These are phyloP conservation scores for Trichosporon sp. DNA, from an alignment of 1,284 basidiomycete species.

Conservation along the genomic window DNA sequence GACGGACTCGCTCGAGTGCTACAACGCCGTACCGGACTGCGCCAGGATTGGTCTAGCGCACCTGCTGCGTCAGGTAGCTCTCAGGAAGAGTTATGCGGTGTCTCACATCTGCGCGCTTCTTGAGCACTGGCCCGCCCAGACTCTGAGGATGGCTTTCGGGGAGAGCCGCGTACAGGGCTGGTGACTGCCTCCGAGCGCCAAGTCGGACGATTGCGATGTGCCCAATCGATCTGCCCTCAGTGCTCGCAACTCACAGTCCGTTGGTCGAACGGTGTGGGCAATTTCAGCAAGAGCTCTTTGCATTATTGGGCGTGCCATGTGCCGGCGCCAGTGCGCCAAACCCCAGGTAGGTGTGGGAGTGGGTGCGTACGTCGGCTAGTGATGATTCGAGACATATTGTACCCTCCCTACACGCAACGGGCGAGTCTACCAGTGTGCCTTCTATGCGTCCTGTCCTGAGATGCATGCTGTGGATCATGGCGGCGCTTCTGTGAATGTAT, in stretches of 20 bases:
- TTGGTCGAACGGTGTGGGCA: too few species aligned
- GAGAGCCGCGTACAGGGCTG: background rate
- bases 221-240: background rate
- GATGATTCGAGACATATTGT: constrained; percentile 3
- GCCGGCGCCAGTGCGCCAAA: background rate
- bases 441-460: background rate
- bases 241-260: too few species aligned
- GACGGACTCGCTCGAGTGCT: background rate
- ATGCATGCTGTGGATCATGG: background rate
- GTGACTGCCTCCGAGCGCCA: background rate
- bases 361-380: background rate
- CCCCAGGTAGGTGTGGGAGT: background rate
- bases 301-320: background rate
- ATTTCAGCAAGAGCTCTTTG: too few species aligned
- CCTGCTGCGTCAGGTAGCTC: background rate
- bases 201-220: background rate
- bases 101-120: background rate
- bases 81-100: background rate
- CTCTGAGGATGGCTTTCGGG: background rate
- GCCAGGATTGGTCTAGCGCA: background rate
- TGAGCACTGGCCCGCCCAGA: background rate
- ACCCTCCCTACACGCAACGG: background rate
- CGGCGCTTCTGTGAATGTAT: background rate
- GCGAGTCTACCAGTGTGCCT: background rate
- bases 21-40: background rate